A percentile compares a stretch with the other conserved stretches of the same genome.
These are phyloP conservation scores for Aspergillus vadensis DNA, from an alignment of 2,329 filamentous ascomycete species.

Conservation along the genomic window DNA sequence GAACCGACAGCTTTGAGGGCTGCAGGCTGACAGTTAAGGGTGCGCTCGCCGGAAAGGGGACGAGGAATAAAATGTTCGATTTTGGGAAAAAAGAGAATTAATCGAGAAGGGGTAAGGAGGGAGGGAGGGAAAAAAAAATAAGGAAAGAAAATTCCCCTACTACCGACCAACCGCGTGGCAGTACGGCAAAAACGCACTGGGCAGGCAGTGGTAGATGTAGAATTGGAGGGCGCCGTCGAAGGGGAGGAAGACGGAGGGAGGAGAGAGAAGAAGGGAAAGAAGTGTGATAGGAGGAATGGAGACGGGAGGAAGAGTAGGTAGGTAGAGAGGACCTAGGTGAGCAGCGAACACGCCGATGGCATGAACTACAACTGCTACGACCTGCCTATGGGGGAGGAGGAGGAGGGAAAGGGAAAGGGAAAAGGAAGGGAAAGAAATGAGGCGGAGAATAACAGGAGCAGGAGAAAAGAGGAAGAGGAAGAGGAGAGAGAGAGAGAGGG, in stretches of 20 bases:
- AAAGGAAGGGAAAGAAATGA: conserved; percentile 14
- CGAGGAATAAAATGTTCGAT: conserved; percentile 9
- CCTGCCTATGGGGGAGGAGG: conserved; percentile 14
- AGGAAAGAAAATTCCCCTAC: conserved; percentile 17
- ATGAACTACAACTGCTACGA: conserved; percentile 11
- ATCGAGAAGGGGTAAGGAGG: conserved; percentile 14
- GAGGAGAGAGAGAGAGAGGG: conserved; percentile 25
- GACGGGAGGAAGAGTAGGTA: conserved; percentile 17
- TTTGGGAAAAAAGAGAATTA: conserved; percentile 14
- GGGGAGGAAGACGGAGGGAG: conserved; percentile 24
- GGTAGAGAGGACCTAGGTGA: conserved; percentile 17
- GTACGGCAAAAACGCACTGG: conserved; percentile 31
- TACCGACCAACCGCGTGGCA: conserved; percentile 33
- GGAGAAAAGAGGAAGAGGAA: conserved; percentile 23
- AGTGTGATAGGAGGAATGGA: conserved; percentile 17
- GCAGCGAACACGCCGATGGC: conserved; percentile 15
- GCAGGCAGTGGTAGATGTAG: conserved; percentile 30
- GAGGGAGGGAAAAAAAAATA: conserved; percentile 13
- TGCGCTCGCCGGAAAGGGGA: conserved; percentile 7
- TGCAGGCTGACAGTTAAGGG: conserved; percentile 8
- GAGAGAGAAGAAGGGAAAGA: conserved; percentile 21
- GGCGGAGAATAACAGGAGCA: conserved; percentile 24
- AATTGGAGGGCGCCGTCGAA: conserved; percentile 16
- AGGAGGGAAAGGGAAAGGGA: conserved; percentile 18
- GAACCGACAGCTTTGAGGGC: neutral